Base-by-base conservation (phyloP, 768 basidiomycete genomes). In the Lactarius sp. region DNA sequence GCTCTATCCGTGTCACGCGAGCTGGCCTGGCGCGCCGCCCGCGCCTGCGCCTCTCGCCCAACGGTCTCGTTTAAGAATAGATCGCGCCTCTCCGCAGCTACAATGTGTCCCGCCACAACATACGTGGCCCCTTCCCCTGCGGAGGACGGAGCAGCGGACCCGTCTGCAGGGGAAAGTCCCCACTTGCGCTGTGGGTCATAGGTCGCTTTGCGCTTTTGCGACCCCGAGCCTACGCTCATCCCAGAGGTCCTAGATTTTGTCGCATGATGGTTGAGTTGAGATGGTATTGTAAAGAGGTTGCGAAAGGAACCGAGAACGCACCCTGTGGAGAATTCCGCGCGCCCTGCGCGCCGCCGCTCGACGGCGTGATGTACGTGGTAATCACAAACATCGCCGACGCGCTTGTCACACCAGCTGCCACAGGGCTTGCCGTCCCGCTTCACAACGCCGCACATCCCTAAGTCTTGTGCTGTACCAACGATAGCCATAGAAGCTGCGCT, bases 381-480 rank as follows among this genome's bases (percentile, higher is more conserved):
- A 49, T 98, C 95, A 74, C 97, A 99, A 3, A 90, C 86, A 20
- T 90, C 87, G 72, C 85, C 81, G 69, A 90, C 81, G 34, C 94
- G 86, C 67, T 87, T 92, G 75, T 99, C 96, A 55, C 86, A 92
- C 96, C 96, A 98, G 59, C 85, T 82, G 9, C 85, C 85, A 69
- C 97, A 98, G 2, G 79, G 69, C 56, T 87, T 87, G 1, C 94
- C 93, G 62, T 96, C 93, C 57, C 83, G 81, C 71, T 88, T 90
- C 51, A 78, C 70, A 10, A 89, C 94, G 2, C 76, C 77, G 70
- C 97, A 99, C 78, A 86, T 85, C 0, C 94, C 92, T 1, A 98
- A 81, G 72, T 99, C 94, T 33, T 81, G 81, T 13, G 93, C 81
- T n/a, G 86, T 83, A 1, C 97, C 96, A 53, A 99, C 84, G 41